Evolutionary conservation across 2,329 filamentous ascomycete genomes (phyloP).

Genomic region (Dryadomyces quercus-mongolicae): DNA sequence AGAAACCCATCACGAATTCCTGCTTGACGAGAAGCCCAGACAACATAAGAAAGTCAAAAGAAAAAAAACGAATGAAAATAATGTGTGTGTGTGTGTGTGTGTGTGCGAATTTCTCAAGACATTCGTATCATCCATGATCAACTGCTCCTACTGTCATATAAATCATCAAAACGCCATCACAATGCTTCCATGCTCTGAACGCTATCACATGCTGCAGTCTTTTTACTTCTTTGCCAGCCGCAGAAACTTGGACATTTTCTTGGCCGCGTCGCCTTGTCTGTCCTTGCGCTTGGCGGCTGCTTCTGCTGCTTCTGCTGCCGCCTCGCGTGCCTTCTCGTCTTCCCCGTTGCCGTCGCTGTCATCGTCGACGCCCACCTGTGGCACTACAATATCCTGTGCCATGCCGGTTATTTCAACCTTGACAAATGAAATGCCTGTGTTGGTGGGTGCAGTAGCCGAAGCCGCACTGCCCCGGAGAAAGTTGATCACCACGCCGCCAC

Average conservation of each 20-base stretch:
- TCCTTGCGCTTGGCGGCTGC: slow-evolving; percentile 4
- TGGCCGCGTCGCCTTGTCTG: slow-evolving; percentile 24
- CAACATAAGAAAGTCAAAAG: slow-evolving; percentile 2
- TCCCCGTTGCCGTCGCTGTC: slow-evolving; percentile 26
- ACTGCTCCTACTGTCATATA: background rate
- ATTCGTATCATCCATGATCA: background rate
- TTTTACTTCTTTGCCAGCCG: slow-evolving; percentile 11
- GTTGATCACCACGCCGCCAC: slow-evolving; percentile 60
- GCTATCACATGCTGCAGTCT: background rate
- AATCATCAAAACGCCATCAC: background rate
- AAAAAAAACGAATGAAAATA: background rate
- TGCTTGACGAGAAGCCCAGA: background rate
- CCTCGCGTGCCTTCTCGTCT: slow-evolving; percentile 17
- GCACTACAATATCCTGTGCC: slow-evolving; percentile 56
- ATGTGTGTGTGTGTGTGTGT: background rate
- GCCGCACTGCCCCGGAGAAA: slow-evolving; percentile 56
- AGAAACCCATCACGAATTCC: slow-evolving; percentile 1
- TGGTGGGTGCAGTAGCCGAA: slow-evolving; percentile 29
- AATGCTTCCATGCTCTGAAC: background rate
- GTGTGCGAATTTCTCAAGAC: too few species aligned
- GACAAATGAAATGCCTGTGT: slow-evolving; percentile 45
- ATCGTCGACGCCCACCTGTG: slow-evolving; percentile 22
- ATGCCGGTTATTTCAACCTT: slow-evolving; percentile 43
- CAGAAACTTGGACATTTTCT: slow-evolving; percentile 14
- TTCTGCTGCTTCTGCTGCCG: slow-evolving; percentile 14